These are phyloP conservation scores for Aegilops longissima DNA, from an alignment of 176 grass and related monocot species.

Conservation along the genomic window DNA sequence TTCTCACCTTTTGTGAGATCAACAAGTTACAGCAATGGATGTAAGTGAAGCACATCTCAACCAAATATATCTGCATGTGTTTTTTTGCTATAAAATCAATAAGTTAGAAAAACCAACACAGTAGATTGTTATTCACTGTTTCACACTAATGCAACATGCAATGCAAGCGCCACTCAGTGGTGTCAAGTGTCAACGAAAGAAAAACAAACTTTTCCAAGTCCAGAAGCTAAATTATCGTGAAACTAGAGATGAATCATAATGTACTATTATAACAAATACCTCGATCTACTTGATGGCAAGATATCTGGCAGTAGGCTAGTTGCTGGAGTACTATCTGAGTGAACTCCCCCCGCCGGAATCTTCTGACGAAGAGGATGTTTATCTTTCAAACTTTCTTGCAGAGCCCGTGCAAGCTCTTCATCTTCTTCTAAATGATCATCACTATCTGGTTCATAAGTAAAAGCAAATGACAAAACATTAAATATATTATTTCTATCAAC, in stretches of 20 bases:
- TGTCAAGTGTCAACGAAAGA: conserved; percentile 1
- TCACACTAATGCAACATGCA: conserved; percentile 15
- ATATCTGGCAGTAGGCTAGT: conserved; percentile 32
- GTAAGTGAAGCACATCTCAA: conserved; percentile 11
- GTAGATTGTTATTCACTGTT: not conserved
- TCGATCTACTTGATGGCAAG: conserved; percentile 44
- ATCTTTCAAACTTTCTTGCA: conserved; percentile 83
- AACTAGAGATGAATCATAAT: conserved; percentile 26
- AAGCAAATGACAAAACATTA: conserved; percentile 32
- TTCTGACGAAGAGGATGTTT: conserved; percentile 48
- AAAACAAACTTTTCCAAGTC: conserved; percentile 1
- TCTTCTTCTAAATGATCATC: conserved; percentile 58
- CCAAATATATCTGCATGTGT: not conserved
- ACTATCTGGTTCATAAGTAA: conserved; percentile 34
- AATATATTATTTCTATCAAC: conserved; percentile 10
- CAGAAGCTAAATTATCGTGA: not conserved
- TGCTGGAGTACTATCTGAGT: conserved; percentile 42
- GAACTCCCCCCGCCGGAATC: conserved; percentile 36
- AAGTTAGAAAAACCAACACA: conserved; percentile 1
- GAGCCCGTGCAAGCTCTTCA: conserved; percentile 76
- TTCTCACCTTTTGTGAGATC: not conserved
- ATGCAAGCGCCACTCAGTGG: not conserved
- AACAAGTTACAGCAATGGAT: conserved; percentile 6
- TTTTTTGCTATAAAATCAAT: not conserved
- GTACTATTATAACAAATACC: conserved; percentile 48